A percentile compares a stretch with the other conserved stretches of the same genome.
These are phyloP conservation scores for Podosphaera fusca DNA, from an alignment of 2,329 filamentous ascomycete genomes.

Conservation along the genomic window DNA sequence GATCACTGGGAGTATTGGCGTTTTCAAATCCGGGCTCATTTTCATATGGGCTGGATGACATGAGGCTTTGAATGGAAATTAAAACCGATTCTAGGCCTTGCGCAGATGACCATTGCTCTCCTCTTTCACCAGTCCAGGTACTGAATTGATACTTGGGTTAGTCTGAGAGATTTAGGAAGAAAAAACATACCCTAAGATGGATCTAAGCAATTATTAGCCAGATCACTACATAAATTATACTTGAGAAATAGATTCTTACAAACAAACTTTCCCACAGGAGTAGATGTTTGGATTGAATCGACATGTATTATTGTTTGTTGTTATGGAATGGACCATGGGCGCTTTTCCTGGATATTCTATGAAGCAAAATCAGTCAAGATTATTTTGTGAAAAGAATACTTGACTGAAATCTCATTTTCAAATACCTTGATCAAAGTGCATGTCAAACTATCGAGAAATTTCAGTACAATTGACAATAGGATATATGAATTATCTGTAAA, in stretches of 20 bases:
- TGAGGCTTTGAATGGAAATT: slow-evolving; percentile 85
- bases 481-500: slow-evolving; percentile 7
- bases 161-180: background rate
- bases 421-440: slow-evolving; percentile 54
- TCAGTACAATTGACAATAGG: slow-evolving; percentile 12
- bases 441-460: slow-evolving; percentile 33
- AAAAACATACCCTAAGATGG: slow-evolving; percentile 50
- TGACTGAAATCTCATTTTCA: background rate
- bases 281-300: slow-evolving; percentile 98
- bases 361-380: background rate
- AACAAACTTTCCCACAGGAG: slow-evolving; percentile 68
- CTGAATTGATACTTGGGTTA: slow-evolving; percentile 21
- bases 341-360: slow-evolving; percentile 61
- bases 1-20: slow-evolving; percentile 41
- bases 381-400: background rate
- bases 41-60: slow-evolving; percentile 84
- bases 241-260: slow-evolving; percentile 31
- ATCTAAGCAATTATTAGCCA: slow-evolving; percentile 26
- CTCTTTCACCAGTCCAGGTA: slow-evolving; percentile 76
- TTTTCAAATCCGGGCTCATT: slow-evolving; percentile 90
- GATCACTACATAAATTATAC: slow-evolving; percentile 3
- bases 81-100: slow-evolving; percentile 88
- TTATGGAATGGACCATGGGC: slow-evolving; percentile 40
- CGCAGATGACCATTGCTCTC: slow-evolving; percentile 90
- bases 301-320: slow-evolving; percentile 70